phyloP scores from a whole-genome alignment of 345 rosid genomes.

The Cochlearia excelsa region DNA sequence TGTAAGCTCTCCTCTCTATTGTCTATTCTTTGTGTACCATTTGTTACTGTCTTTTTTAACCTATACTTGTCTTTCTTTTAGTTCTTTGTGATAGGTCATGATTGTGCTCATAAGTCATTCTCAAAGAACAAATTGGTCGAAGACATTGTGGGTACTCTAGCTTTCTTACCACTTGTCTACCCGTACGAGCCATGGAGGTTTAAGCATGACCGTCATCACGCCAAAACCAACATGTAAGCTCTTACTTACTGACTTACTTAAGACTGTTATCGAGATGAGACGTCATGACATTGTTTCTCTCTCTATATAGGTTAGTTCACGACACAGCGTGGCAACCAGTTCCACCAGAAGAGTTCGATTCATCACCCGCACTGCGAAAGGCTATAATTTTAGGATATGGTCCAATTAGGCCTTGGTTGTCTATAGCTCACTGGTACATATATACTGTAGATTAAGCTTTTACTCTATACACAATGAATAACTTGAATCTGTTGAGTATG shows the following conservation, averaged over 20 bases:
- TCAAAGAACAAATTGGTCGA: constrained; percentile 77
- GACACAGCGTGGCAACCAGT: constrained; percentile 99
- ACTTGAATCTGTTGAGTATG: too few species aligned
- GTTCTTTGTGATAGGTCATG: constrained; percentile 99
- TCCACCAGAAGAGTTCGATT: constrained; percentile 63
- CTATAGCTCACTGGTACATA: constrained; percentile 87
- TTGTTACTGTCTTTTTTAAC: constrained; percentile 12
- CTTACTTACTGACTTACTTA: constrained; percentile 5
- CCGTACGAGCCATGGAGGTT: constrained; percentile 97
- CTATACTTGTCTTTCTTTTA: constrained; percentile 31
- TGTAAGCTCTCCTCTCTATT: constrained; percentile 32
- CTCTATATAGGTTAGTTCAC: constrained; percentile 60
- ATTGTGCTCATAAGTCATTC: constrained; percentile 95
- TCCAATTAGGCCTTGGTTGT: constrained; percentile 95
- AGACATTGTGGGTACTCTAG: constrained; percentile 92
- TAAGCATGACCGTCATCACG: constrained; percentile 93
- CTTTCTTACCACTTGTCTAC: constrained; percentile 81
- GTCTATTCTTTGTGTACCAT: neutral
- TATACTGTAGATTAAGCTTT: constrained; percentile 16
- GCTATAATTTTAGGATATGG: constrained; percentile 80
- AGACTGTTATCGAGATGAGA: neutral
- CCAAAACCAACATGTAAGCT: constrained; percentile 91
- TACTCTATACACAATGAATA: neutral
- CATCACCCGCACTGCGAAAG: constrained; percentile 57
- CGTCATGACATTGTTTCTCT: neutral